phyloP scores from a whole-genome alignment of 192 early-diverging fungal species.

The Coemansia aciculifera region DNA sequence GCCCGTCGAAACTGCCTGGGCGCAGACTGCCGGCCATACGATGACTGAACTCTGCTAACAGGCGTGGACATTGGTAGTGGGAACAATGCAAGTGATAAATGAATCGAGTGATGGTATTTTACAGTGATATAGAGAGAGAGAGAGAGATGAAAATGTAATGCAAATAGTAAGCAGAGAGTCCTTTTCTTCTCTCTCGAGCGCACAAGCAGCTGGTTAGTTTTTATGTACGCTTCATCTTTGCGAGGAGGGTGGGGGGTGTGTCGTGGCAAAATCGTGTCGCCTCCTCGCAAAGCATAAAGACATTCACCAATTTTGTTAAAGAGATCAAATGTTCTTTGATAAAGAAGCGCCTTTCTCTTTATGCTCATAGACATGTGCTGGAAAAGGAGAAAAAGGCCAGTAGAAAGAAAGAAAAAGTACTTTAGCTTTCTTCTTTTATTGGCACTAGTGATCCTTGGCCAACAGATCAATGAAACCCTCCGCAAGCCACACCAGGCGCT shows the following conservation, averaged over 20 bases:
- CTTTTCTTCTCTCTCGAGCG: background rate
- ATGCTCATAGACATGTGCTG: background rate
- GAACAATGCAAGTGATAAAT: background rate
- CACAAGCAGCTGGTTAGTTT: background rate
- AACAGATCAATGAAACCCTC: background rate
- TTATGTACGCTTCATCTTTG: background rate
- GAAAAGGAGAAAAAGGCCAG: background rate
- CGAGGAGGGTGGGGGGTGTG: background rate
- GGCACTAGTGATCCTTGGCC: background rate
- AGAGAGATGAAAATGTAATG: slow-evolving; percentile 3
- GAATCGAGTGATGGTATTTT: background rate
- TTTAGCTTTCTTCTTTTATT: background rate
- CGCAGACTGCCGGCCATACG: background rate
- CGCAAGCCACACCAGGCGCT: too few relatives aligned
- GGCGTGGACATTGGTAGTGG: background rate
- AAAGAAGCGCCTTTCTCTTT: background rate
- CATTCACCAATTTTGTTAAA: background rate
- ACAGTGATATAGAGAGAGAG: background rate
- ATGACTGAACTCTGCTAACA: background rate
- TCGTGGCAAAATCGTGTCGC: background rate
- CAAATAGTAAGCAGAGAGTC: background rate
- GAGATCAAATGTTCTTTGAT: background rate
- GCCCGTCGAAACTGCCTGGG: slow-evolving; percentile 21
- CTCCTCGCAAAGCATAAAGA: slow-evolving; percentile 13
- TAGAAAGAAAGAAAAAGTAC: background rate